These are phyloP conservation scores for Rhodofomes roseus DNA, from an alignment of 1,284 basidiomycete species.

Conservation along the genomic window DNA sequence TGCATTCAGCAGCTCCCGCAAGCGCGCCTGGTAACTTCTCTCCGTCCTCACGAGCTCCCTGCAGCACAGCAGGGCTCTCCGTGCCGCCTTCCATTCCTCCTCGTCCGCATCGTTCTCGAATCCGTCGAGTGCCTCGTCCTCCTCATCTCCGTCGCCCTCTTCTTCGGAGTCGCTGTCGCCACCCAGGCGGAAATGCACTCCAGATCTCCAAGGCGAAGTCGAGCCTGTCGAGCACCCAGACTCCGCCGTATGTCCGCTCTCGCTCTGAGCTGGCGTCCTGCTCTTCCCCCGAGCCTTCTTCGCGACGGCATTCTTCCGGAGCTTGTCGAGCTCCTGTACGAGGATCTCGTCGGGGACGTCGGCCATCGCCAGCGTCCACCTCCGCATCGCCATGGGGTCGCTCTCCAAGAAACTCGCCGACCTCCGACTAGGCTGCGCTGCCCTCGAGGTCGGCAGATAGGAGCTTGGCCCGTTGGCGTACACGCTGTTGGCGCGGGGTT, in stretches of 20 bases:
- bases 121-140: constrained; percentile 8
- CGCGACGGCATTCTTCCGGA: constrained; percentile 25
- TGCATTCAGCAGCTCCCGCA: constrained; percentile 37
- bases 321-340: constrained; percentile 32
- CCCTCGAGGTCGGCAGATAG: background rate
- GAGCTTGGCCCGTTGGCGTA: background rate
- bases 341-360: constrained; percentile 36
- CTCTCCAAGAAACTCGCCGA: constrained; percentile 4
- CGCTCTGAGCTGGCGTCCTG: constrained; percentile 11
- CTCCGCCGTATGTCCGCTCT: constrained; percentile 11
- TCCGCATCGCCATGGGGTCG: constrained; percentile 21
- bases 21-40: constrained; percentile 52
- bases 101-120: constrained; percentile 23
- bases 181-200: constrained; percentile 20
- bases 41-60: constrained; percentile 66
- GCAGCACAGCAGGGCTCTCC: constrained; percentile 54
- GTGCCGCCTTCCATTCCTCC: constrained; percentile 49
- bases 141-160: constrained; percentile 15
- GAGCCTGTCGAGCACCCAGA: constrained; percentile 13
- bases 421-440: background rate
- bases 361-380: constrained; percentile 36
- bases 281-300: constrained; percentile 10
- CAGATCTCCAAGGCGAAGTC: constrained; percentile 16
- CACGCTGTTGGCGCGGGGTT: background rate
- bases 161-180: constrained; percentile 21